Base-by-base conservation (phyloP, 2,329 filamentous ascomycete genomes). In the Mycosphaerella sp. region DNA sequence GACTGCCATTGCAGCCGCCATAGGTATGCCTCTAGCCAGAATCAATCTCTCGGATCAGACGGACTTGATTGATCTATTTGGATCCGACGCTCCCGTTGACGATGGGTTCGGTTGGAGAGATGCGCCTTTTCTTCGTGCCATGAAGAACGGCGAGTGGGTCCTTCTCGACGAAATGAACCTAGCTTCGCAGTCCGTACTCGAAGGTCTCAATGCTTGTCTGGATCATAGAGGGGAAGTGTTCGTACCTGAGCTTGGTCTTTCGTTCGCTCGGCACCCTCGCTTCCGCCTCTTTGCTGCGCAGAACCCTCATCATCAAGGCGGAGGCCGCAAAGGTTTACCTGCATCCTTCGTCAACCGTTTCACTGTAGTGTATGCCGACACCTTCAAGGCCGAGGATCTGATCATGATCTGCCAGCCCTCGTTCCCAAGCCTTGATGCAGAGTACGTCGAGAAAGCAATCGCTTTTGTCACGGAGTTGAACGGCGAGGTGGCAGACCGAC, bases 31-130 rank as follows among this genome's bases (percentile, higher is more conserved):
- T 6, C 72, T 99, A 56, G 95, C 89, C 0, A 81, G 93, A 62
- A 96, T 99, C 70, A 99, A 99, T 65, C 75, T 99, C 53, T 97
- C 93, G 0, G 93, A 98, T 62, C 93, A 98, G 71, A 98, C 94
- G 0, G 93, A 98, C 69, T 74, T 98, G 44, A 96, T 97, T 79
- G 93, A 98, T 67, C 75, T 98, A 1, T 98, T 98, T 67, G 93
- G 93, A 53, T 95, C 91, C 0, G 93, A 98, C 72, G 89, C 95
- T 6, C 93, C 93, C 0, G 84, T 95, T 3, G 93, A 97, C 70
- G 90, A 89, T n/a, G 89, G 86, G 0, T 98, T 98, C 65, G 85
- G 87, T 1, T 98, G 93, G 93, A 82, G 89, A 60, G 91, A 98
- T 67, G 93, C 91, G 0, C 90, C 93, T 0, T 97, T 98, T 66